phyloP scores from a whole-genome alignment of 2,329 filamentous ascomycete genomes.

The Aspergillus pseudoterreus region DNA sequence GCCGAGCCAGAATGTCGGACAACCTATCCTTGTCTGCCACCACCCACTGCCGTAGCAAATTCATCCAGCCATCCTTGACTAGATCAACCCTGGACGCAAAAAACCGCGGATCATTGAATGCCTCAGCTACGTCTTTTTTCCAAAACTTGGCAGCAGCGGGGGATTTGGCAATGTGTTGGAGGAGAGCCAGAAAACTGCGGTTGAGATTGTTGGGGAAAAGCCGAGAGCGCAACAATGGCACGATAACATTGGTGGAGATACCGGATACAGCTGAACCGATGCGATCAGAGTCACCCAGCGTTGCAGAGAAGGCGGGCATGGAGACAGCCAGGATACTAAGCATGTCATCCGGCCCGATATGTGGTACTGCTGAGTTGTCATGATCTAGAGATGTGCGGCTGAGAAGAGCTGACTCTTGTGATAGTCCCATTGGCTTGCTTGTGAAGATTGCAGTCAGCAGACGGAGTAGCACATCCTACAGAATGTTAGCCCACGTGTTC shows the following conservation, averaged over 20 bases:
- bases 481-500: constrained; percentile 16
- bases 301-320: constrained; percentile 74
- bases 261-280: constrained; percentile 72
- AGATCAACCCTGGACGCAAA: constrained; percentile 67
- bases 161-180: constrained; percentile 73
- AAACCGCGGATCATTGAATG: constrained; percentile 85
- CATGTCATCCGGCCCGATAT: constrained; percentile 65
- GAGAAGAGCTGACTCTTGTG: constrained; percentile 52
- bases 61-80: constrained; percentile 73
- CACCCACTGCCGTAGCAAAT: constrained; percentile 78
- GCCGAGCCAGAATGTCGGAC: constrained; percentile 71
- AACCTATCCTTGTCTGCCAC: constrained; percentile 84
- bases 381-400: constrained; percentile 40
- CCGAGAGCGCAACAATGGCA: constrained; percentile 77
- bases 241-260: constrained; percentile 80
- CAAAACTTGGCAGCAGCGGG: constrained; percentile 80
- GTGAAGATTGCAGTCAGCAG: constrained; percentile 93
- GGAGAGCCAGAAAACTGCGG: constrained; percentile 64
- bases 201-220: constrained; percentile 82
- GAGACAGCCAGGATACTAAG: constrained; percentile 75
- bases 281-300: constrained; percentile 81
- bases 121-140: constrained; percentile 89
- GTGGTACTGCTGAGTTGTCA: constrained; percentile 34
- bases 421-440: constrained; percentile 72
- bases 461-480: constrained; percentile 79